Evolutionary conservation across 805 yeast genomes (phyloP), one percentile per base, ranked within the genome.

Genomic region (Metschnikowia noctiluminum): DNA sequence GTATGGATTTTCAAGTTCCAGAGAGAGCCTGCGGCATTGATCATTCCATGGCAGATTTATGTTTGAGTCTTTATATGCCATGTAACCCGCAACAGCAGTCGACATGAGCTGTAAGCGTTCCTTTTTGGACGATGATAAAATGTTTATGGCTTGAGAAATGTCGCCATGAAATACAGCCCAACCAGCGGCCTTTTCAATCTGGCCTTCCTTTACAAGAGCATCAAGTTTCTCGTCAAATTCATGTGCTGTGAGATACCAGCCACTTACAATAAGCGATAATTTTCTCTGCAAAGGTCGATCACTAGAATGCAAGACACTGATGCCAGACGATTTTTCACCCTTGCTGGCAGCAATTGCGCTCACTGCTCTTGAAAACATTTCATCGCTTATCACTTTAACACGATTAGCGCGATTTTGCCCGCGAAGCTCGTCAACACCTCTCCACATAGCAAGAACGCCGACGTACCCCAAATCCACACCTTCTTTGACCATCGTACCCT

Each of bases 151-250:
- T 43, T 82, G 77, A 2, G 80, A 77, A 2, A 92, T 87, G 63
- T 90, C 88, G 7, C 96, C 97, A 62, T 89, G 92, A 65, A 92
- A 92, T 0, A 90, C 91, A 0, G 97, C 97, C 96, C 96, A 89
- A 0, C 96, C 98, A 0, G 97, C 99, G 0, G 99, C 98, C 62
- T 92, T 84, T 52, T 90, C 96, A 53, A 78, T 79, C 50, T 80
- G 78, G 0, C 87, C 90, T 13, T 70, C 64, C 0, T 69, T 65
- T 21, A 84, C 80, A 37, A 92, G 72, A 37, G 74, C 71, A 21
- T 69, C 67, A 36, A 87, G 76, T 52, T 85, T 82, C 36, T 78
- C 82, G 55, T 90, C 96, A 52, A 89, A 76, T 62, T 89, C 96
- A 27, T 79, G 70, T 14, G 80, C 78, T 1, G 89, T 83, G 58